Evolutionary conservation across 257 asterid species (phyloP).

Genomic region (Lycium barbarum): DNA sequence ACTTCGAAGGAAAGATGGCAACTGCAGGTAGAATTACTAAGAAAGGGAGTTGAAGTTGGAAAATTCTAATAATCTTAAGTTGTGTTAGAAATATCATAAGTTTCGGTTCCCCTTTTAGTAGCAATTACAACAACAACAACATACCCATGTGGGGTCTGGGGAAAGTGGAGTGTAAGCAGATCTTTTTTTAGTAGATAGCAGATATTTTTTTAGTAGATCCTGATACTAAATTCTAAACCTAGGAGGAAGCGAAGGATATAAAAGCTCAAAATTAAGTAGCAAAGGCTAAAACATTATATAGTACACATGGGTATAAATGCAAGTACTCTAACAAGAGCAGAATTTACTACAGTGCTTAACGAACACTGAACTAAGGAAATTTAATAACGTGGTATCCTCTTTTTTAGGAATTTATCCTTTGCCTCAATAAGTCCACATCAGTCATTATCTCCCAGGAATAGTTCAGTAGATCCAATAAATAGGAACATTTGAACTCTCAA

Average conservation of each 20-base stretch:
- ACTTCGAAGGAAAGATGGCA: background rate
- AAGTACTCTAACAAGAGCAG: background rate
- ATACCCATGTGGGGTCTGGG: too few species aligned
- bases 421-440: background rate
- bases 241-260: background rate
- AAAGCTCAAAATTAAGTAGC: background rate
- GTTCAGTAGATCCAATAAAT: background rate
- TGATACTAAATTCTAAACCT: background rate
- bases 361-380: background rate
- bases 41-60: background rate
- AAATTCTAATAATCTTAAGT: background rate
- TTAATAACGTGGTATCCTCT: background rate
- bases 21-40: too few species aligned
- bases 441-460: background rate
- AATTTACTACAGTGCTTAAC: background rate
- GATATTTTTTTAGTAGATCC: background rate
- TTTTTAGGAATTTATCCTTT: slow-evolving; percentile 11
- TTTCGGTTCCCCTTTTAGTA: background rate
- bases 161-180: too few species aligned
- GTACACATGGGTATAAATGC: background rate
- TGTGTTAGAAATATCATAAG: background rate
- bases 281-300: background rate
- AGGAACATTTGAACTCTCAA: background rate
- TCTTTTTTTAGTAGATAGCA: too few species aligned
- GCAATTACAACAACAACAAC: background rate